A percentile compares a stretch with the other conserved stretches of the same genome.
Evolutionary conservation across 257 asterid species (phyloP).

Genomic region (Echites panduratus): DNA sequence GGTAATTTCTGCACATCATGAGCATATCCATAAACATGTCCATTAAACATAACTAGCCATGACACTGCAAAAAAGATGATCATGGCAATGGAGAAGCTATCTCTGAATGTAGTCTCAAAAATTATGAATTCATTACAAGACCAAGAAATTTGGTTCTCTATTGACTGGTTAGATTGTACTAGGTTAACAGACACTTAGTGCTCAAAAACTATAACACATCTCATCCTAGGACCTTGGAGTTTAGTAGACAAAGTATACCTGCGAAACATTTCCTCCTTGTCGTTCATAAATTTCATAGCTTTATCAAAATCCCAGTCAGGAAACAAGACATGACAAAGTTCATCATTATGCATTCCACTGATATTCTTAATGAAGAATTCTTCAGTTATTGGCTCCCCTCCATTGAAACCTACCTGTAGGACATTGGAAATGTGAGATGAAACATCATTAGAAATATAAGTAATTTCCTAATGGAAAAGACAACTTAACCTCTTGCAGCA

Average conservation of each 20-base stretch:
- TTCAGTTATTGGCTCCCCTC: slow-evolving; percentile 68
- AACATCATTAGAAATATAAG: not conserved
- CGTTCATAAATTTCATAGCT: slow-evolving; percentile 50
- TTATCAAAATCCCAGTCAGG: slow-evolving; percentile 67
- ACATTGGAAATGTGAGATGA: not conserved
- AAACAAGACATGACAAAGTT: slow-evolving; percentile 50
- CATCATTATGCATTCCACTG: slow-evolving; percentile 76
- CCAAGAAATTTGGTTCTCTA: not conserved
- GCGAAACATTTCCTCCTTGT: slow-evolving; percentile 76
- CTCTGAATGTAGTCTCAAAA: not conserved
- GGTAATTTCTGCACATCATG: not conserved
- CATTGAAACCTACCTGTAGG: slow-evolving; percentile 62
- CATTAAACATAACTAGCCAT: not conserved
- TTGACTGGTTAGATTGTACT: too few relatives aligned
- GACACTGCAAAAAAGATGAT: not conserved
- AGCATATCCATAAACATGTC: not conserved
- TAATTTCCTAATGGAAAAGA: not conserved
- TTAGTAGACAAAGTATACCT: slow-evolving; percentile 29
- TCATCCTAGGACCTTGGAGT: not conserved
- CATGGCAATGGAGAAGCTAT: not conserved
- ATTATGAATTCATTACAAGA: not conserved
- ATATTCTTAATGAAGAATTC: slow-evolving; percentile 55
- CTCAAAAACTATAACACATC: not conserved
- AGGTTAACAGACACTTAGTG: not conserved
- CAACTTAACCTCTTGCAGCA: slow-evolving; percentile 73